Base-by-base conservation (phyloP, 495 filamentous ascomycete species). In the Penicillium parvum region DNA sequence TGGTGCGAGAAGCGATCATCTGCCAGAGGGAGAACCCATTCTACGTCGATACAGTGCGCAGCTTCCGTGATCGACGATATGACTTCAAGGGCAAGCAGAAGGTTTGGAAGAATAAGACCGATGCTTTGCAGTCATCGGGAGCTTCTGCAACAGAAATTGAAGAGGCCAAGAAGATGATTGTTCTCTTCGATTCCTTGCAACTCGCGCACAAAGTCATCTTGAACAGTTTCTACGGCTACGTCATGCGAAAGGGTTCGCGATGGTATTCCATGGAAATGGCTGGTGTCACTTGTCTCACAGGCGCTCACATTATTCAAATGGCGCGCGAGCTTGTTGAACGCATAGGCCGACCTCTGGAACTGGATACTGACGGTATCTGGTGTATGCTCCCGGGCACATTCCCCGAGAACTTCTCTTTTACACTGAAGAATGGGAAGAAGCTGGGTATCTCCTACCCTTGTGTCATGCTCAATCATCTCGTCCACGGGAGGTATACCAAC, bases 261-360 rank as follows among this genome's bases (percentile, higher is more conserved):
- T 99, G 92, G 92, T 99, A 97, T 60, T 97, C 94, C 26, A 86
- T 99, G 87, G 92, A 97, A 63, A 99, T 99, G 92, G 92, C 92
- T 9, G 92, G 92, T 57, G 94, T 99, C 14, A 99, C 92, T 20
- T 99, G 92, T 71, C 66, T 99, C 43, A 99, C 92, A 1, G 92
- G 92, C 42, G 92, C 92, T 11, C 88, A 83, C 41, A 99, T 99
- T 61, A 99, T 99, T 61, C 92, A 97, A 59, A 84, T 99, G 79
- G 92, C 92, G 12, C 79, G 90, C 61, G 85, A 94, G 52, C 76
- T 99, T 12, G 90, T 99, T 8, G 92, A 99, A 57, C 78, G 92
- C 11, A 85, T 99, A 14, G 92, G 92, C 14, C 81, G 92, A 28
- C 92, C 92, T 0, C 72, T 99, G 33, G 92, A 99, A 66, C 78